Conservation (phyloP, 345 rosid genomes). For the Eutrema yunnanense region DNA sequence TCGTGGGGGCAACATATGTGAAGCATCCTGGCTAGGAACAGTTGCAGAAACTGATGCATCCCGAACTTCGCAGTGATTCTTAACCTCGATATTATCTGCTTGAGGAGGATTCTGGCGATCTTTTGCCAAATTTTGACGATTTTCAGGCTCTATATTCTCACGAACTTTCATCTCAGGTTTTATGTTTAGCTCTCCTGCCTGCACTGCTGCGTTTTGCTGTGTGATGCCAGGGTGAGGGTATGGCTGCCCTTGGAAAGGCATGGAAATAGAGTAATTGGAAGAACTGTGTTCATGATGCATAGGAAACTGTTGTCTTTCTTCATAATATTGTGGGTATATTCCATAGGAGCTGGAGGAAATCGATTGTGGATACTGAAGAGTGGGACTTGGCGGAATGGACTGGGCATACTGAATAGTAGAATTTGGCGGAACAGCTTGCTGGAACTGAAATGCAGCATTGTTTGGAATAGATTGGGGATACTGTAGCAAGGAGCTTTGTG, state of each 20-base stretch:
- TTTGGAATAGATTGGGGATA: constrained; percentile 41
- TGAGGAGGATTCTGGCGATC: constrained; percentile 31
- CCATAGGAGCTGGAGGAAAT: constrained; percentile 45
- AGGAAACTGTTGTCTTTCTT: constrained; percentile 38
- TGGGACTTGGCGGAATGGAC: constrained; percentile 18
- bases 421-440: constrained; percentile 24
- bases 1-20: constrained; percentile 32
- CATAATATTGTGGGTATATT: constrained; percentile 42
- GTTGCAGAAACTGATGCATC: constrained; percentile 31
- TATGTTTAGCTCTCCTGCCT: constrained; percentile 28
- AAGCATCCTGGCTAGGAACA: constrained; percentile 29
- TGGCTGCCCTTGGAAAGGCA: constrained; percentile 35
- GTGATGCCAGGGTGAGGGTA: constrained; percentile 37
- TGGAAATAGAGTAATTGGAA: constrained; percentile 32
- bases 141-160: constrained; percentile 35
- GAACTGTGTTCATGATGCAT: constrained; percentile 35
- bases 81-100: constrained; percentile 30
- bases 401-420: constrained; percentile 24
- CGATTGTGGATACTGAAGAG: constrained; percentile 38
- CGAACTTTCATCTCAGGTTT: constrained; percentile 36
- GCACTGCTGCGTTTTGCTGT: constrained; percentile 37
- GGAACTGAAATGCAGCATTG: constrained; percentile 31
- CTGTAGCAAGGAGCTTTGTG: constrained; percentile 39
- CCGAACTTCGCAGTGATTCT: constrained; percentile 31
- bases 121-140: constrained; percentile 21